Evolutionary conservation across 805 yeast species (phyloP), one percentile per base, ranked within the genome.

Genomic region (Pachysolen tannophilus): DNA sequence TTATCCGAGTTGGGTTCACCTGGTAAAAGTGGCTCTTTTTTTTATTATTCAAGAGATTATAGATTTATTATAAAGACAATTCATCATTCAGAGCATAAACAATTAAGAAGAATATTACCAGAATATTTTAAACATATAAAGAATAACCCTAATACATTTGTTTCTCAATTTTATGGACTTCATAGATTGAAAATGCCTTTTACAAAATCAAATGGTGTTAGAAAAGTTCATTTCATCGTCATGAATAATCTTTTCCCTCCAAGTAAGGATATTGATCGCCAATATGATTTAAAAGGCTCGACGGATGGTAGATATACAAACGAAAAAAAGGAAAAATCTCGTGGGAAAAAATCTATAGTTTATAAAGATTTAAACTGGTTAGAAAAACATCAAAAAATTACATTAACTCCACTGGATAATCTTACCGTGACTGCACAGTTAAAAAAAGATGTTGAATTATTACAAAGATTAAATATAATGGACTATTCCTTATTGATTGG

Each of bases 191-290:
- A 90, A 55, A 79, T 90, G 75, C 95, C 95, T 7, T 69, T 79
- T 30, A 68, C 72, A 4, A 72, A 70, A 28, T 47, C 49, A 6
- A 60, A 61, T 8, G 62, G 65, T 2, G 58, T 61, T 27, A 69
- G 87, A 36, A 88, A 84, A 53, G 84, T 92, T 26, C 94, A 92
- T 58, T 90, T 92, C 47, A 67, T 92, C 36, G 96, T 92, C 23
- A 92, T 92, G 98, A 92, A 92, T 64, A 92, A 92, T 52, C 68
- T 92, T 32, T 92, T 94, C 60, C 97, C 99, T 0, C 94, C 97
- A 6, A 85, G 84, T 50, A 67, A 87, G 32, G 92, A 83, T 43
- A 78, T 90, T 37, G 94, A 87, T 54, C 61, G 72, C 28, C 83
- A 87, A 28, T 92, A 75, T 57, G 99, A 92, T 54, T 69, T 92